Evolutionary conservation across 257 asterid species (phyloP).

Genomic region (Ilex aquifolium): DNA sequence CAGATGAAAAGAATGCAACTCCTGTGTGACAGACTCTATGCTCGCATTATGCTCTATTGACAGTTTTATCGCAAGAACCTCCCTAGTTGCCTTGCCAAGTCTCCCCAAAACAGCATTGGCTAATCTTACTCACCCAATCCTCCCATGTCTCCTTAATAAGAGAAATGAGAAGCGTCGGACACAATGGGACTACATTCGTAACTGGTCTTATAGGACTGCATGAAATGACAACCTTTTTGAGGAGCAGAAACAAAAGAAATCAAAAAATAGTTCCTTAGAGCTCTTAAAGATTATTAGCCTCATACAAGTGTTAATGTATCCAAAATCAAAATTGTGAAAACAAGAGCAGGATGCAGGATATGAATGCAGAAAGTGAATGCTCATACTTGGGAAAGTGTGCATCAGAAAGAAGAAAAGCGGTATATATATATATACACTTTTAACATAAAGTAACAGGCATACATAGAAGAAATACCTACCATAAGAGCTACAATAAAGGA

Average conservation of each 20-base stretch:
- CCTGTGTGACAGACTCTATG: slow-evolving; percentile 42
- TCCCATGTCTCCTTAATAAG: slow-evolving; percentile 99
- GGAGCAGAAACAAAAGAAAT: slow-evolving; percentile 12
- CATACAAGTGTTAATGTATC: background rate
- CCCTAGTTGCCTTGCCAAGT: slow-evolving; percentile 36
- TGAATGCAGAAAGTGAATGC: background rate
- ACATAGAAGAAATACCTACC: background rate
- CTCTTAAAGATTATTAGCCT: background rate
- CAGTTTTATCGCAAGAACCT: slow-evolving; percentile 39
- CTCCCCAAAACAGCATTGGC: slow-evolving; percentile 44
- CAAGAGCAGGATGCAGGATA: background rate
- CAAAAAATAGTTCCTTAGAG: background rate
- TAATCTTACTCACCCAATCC: slow-evolving; percentile 80
- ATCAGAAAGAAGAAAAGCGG: background rate
- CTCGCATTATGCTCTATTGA: slow-evolving; percentile 47
- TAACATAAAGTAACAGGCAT: background rate
- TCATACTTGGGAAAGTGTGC: background rate
- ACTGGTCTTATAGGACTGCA: slow-evolving; percentile 99
- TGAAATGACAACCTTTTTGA: slow-evolving; percentile 23
- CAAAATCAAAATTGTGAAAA: background rate
- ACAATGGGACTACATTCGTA: slow-evolving; percentile 92
- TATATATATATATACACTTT: background rate
- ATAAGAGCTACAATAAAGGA: background rate
- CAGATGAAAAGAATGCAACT: slow-evolving; percentile 39
- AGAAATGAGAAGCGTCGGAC: slow-evolving; percentile 95